These are phyloP conservation scores for Plenodomus biglobosus DNA, from an alignment of 2,329 filamentous ascomycete species.

Conservation along the genomic window DNA sequence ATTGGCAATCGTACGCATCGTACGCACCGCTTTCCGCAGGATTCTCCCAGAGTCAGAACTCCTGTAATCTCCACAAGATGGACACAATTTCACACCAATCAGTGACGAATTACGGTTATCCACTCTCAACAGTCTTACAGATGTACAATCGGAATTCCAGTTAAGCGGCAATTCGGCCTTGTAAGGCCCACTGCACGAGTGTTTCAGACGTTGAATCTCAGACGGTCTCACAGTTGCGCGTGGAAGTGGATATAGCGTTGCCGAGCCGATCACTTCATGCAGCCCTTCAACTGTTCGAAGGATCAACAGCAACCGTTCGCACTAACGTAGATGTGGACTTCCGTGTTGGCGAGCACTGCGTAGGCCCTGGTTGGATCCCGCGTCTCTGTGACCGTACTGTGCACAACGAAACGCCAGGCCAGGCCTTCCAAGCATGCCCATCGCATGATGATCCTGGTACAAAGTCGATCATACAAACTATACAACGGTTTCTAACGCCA, in stretches of 20 bases:
- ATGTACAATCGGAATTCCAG: too few species aligned
- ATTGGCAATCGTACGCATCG: too few species aligned
- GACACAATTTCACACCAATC: too few species aligned
- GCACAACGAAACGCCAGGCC: conserved; percentile 2
- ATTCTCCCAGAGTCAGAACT: too few species aligned
- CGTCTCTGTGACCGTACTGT: conserved; percentile 6
- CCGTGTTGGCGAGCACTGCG: neutral
- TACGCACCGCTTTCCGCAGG: too few species aligned
- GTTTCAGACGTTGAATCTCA: conserved; percentile 32
- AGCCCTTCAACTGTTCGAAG: conserved; percentile 3
- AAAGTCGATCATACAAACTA: conserved; percentile 6
- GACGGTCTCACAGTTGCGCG: conserved; percentile 17
- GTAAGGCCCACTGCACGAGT: neutral
- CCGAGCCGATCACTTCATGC: conserved; percentile 17
- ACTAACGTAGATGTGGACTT: conserved; percentile 4
- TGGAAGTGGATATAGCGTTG: conserved; percentile 2
- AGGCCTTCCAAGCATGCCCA: conserved; percentile 3
- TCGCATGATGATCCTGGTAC: conserved; percentile 2
- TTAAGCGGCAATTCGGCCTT: neutral
- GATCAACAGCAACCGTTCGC: conserved; percentile 1
- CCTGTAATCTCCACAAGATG: too few species aligned
- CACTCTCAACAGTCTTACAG: too few species aligned
- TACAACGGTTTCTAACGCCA: conserved; percentile 13
- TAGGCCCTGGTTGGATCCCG: neutral
- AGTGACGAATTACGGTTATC: too few species aligned